A percentile compares a stretch with the other conserved stretches of the same genome.
Evolutionary conservation across 2,329 filamentous ascomycete species (phyloP).

Genomic region (Juglanconis juglandina): DNA sequence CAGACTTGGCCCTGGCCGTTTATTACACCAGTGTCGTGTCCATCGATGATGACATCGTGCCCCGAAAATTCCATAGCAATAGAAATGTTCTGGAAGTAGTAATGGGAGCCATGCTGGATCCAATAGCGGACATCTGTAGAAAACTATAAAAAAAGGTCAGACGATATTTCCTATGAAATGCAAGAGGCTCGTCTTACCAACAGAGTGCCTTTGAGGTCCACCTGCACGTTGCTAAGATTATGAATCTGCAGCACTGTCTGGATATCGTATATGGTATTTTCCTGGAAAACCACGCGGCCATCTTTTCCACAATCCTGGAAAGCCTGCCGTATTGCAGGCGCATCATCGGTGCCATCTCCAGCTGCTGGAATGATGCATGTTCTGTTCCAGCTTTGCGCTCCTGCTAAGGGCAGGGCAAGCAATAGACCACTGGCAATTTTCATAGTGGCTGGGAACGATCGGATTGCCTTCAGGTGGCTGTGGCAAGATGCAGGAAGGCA

Average conservation of each 20-base stretch:
- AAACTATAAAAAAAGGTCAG: background rate
- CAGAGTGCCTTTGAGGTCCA: conserved; percentile 7
- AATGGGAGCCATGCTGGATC: conserved; percentile 10
- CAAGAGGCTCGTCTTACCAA: background rate
- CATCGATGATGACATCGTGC: conserved; percentile 2
- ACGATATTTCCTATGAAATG: background rate
- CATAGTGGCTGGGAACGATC: background rate
- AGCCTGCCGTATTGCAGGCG: conserved; percentile 4
- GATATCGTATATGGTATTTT: conserved; percentile 6
- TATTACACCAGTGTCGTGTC: conserved; percentile 4
- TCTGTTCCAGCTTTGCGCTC: background rate
- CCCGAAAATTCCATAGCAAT: conserved; percentile 10
- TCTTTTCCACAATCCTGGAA: conserved; percentile 2
- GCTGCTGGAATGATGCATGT: conserved; percentile 1
- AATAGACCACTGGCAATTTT: background rate
- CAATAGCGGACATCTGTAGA: conserved; percentile 9
- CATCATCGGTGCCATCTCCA: background rate
- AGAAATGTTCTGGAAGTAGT: conserved; percentile 12
- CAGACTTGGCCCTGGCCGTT: conserved; percentile 7
- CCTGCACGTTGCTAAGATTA: conserved; percentile 10
- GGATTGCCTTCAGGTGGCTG: no score
- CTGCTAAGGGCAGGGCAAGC: background rate
- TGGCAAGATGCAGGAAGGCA: no score
- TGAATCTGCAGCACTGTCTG: conserved; percentile 6
- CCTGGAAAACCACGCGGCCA: conserved; percentile 1